phyloP scores from a whole-genome alignment of 148 eudicot species.

The Camellia sinensis region DNA sequence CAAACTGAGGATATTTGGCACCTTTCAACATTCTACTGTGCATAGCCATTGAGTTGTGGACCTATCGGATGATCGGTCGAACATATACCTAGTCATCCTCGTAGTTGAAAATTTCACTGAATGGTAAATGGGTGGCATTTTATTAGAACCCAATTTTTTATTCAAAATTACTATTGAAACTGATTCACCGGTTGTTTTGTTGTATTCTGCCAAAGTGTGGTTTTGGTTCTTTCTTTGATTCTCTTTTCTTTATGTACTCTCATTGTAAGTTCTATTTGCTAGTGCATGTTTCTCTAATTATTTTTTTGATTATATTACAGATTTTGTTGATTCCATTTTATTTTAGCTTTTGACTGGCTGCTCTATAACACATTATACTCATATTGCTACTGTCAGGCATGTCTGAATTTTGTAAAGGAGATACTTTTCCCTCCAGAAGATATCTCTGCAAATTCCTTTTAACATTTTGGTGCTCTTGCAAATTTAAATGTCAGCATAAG shows the following conservation, averaged over 20 bases:
- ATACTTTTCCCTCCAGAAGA: neutral
- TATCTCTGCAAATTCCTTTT: neutral
- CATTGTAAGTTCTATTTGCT: neutral
- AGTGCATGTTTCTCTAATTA: neutral
- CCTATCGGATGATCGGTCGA: no score
- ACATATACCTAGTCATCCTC: no score
- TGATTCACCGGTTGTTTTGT: no score
- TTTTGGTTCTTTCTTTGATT: no score
- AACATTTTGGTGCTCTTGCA: neutral
- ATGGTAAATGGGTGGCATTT: neutral
- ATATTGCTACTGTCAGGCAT: neutral
- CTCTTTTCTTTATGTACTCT: no score
- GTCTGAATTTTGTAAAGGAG: slow-evolving; percentile 1
- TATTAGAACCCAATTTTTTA: neutral
- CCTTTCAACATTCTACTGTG: no score
- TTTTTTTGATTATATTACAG: neutral
- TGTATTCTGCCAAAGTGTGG: no score
- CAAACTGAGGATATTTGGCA: no score
- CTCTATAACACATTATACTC: neutral
- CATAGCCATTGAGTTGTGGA: no score
- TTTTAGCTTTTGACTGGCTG: slow-evolving; percentile 4
- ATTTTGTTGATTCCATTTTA: neutral
- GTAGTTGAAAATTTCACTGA: neutral
- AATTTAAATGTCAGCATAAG: neutral
- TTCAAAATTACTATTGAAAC: no score